Percentiles rank a stretch among this genome's conserved stretches.
These are phyloP conservation scores for Penicillium paradoxum DNA, from an alignment of 495 filamentous ascomycete species.

Conservation along the genomic window DNA sequence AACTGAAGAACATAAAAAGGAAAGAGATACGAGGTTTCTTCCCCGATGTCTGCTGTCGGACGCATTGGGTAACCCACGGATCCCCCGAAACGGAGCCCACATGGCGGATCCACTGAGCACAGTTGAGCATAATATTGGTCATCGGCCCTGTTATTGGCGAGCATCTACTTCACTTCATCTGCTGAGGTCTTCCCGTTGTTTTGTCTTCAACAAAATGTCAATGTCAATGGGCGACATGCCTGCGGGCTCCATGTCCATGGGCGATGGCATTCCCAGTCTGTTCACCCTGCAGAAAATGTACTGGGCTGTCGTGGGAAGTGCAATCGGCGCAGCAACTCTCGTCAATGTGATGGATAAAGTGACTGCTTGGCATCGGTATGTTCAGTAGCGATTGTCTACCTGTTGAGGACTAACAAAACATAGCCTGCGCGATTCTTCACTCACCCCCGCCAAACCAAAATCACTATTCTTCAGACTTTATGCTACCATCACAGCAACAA, in stretches of 20 bases:
- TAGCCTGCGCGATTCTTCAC: constrained; percentile 27
- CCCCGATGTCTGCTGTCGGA: too few relatives aligned
- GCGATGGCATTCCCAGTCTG: constrained; percentile 40
- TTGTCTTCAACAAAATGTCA: constrained; percentile 12
- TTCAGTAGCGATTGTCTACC: not conserved
- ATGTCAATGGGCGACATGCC: constrained; percentile 31
- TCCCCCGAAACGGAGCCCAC: not conserved
- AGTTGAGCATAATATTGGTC: constrained; percentile 18
- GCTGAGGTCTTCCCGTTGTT: not conserved
- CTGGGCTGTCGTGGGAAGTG: constrained; percentile 56
- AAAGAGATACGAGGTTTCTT: not conserved
- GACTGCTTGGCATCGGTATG: constrained; percentile 47
- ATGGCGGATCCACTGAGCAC: not conserved
- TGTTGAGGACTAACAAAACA: not conserved
- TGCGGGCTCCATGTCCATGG: constrained; percentile 45
- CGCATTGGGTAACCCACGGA: too few relatives aligned
- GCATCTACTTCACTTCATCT: not conserved
- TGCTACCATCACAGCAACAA: constrained; percentile 64
- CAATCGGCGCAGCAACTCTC: constrained; percentile 46
- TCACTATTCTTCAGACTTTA: constrained; percentile 48
- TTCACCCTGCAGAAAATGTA: constrained; percentile 51
- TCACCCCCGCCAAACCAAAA: constrained; percentile 61
- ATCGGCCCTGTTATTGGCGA: not conserved
- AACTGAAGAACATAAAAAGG: not conserved
- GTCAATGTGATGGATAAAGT: constrained; percentile 45